A percentile compares a stretch with the other conserved stretches of the same genome.
Conservation (phyloP, 225 moss, liverwort and hornwort species). For the Marchantia polymorpha region DNA sequence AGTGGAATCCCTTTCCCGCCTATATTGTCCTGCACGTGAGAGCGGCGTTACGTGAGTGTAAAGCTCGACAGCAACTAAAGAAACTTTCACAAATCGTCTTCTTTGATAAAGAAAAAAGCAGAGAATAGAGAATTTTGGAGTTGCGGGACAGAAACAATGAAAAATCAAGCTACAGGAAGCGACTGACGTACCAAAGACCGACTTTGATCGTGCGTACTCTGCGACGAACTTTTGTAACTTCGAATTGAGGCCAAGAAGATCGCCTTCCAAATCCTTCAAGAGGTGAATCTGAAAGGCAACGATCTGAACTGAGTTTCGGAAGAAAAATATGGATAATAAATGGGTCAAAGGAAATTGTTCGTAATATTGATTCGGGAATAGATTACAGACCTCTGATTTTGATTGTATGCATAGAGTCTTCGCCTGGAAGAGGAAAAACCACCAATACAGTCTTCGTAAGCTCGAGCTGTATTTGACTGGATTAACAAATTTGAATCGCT, state of each 20-base stretch:
- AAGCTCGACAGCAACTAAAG: background rate
- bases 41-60: background rate
- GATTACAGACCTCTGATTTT: conserved; percentile 4
- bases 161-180: conserved; percentile 1
- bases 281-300: conserved; percentile 45
- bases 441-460: conserved; percentile 12
- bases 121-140: background rate
- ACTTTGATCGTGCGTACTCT: conserved; percentile 46
- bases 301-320: background rate
- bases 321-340: background rate
- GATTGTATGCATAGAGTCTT: conserved; percentile 10
- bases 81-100: background rate
- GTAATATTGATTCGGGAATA: background rate
- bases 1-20: background rate
- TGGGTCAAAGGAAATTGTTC: background rate
- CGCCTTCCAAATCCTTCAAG: conserved; percentile 66
- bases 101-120: background rate
- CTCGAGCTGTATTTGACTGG: conserved; percentile 8
- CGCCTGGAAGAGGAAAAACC: conserved; percentile 20
- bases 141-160: background rate
- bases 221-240: conserved; percentile 58
- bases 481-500: conserved; percentile 9
- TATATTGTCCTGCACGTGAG: conserved; percentile 17
- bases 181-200: conserved; percentile 48
- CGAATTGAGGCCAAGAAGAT: conserved; percentile 60